Conservation (phyloP, 2,329 filamentous ascomycete species). For the Chalara sp. region DNA sequence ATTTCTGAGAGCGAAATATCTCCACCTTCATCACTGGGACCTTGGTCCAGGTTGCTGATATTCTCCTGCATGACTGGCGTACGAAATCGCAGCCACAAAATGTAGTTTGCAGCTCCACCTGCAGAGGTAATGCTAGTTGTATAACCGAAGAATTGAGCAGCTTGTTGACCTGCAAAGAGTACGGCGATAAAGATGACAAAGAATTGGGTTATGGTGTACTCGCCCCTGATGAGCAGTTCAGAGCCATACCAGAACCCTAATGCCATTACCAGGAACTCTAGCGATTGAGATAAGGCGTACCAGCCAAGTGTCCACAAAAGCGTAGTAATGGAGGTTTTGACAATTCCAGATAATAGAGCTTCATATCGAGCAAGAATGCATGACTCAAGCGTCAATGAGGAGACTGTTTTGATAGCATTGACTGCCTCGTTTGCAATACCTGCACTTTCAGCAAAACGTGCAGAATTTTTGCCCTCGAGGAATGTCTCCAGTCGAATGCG, state of each 20-base stretch:
- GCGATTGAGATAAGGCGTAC: constrained; percentile 19
- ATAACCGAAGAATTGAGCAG: too few species aligned
- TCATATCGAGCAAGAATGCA: constrained; percentile 29
- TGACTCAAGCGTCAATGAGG: constrained; percentile 35
- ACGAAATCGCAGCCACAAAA: too few species aligned
- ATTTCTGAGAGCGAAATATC: not conserved
- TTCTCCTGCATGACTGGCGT: too few species aligned
- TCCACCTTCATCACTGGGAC: too few species aligned
- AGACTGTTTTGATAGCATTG: constrained; percentile 37
- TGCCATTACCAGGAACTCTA: constrained; percentile 28
- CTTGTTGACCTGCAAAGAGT: constrained; percentile 19
- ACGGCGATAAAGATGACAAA: constrained; percentile 45
- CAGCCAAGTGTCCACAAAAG: constrained; percentile 19
- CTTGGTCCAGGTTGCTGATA: too few species aligned
- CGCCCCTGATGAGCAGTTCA: constrained; percentile 30
- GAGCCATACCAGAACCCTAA: constrained; percentile 33
- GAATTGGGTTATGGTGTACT: constrained; percentile 37
- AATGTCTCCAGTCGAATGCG: constrained; percentile 36
- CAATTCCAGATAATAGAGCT: constrained; percentile 23
- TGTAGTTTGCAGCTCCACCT: too few species aligned
- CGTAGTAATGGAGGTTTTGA: constrained; percentile 8
- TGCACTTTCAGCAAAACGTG: constrained; percentile 33
- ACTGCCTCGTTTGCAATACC: constrained; percentile 40
- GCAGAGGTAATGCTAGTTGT: too few species aligned
- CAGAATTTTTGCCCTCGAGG: constrained; percentile 31